Base-by-base conservation (phyloP, 2,329 filamentous ascomycete species). In the Colletotrichum sublineola region DNA sequence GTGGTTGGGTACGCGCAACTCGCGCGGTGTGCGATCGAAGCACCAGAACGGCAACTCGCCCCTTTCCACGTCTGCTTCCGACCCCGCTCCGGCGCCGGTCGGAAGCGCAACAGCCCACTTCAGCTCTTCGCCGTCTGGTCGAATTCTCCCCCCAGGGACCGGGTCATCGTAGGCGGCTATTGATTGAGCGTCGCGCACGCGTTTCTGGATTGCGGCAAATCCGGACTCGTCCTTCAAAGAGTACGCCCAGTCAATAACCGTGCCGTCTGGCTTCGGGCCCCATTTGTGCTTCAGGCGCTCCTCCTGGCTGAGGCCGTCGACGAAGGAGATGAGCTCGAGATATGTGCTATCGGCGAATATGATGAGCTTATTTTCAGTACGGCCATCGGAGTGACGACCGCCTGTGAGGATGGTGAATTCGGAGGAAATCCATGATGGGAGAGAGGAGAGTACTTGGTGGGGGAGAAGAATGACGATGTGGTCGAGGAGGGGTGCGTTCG, bases 391-490 rank as follows among this genome's bases (percentile, higher is more conserved):
- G 76, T 93, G 91, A 20, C 81, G 83, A 46, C 91, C 91, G 66
- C 91, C 91, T 2, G 88, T 84, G 42, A 86, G 85, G 66, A 93
- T 80, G 60, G 84, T 87, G 80, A 93, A 91, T 61, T 86, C 82
- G 7, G 85, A 77, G 2, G 83, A 83, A 46, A 93, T 80, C 80
- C 83, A 88, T 1, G 79, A 20, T 6, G 89, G 89, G 3, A 88
- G 82, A 24, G 81, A 76, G 3, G 79, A 75, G 5, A 90, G 81
- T 31, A 85, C 83, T 3, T 80, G 73, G 73, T 87, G 83, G 0
- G 91, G 87, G 4, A 93, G 81, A 2, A 93, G 85, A 66, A 93
- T 83, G 74, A 93, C 88, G 67, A 93, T 85, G 77, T 93, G 91
- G 79, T 93, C 91, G 18, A 93, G 79, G 9, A 81, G 36, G 80